Evolutionary conservation across 805 yeast species (phyloP), one percentile per base, ranked within the genome.

Genomic region (Saturnispora ahearnii): DNA sequence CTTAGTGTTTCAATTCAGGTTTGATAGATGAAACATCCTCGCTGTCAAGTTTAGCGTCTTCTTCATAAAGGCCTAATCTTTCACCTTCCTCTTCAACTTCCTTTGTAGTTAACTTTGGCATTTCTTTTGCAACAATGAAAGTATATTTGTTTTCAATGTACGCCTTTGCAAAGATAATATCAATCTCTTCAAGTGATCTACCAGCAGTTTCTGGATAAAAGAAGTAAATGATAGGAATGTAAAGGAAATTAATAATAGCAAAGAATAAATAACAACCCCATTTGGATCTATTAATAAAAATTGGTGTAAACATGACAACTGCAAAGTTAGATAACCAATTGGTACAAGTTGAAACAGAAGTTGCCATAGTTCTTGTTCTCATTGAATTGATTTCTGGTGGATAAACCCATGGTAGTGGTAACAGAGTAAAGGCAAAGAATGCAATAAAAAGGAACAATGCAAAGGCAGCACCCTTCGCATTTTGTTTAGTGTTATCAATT

Each of bases 201-300:
- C 88, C 87, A 31, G 84, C 79, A 41, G 89, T 83, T 69, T 84
- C 91, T 40, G 90, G 91, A 64, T 81, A 84, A 65, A 74, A 77
- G 68, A 82, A 74, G 73, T 68, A 81, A 54, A 79, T 79, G 52
- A 82, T 67, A 31, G 87, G 86, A 48, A 79, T 65, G 69, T 79
- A 82, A 43, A 72, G 54, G 60, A 75, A 73, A 70, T 84, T 84
- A 54, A 84, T 72, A 31, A 69, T 62, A 8, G 87, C 86, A 65
- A 85, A 85, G 67, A 85, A 78, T 46, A 83, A 64, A 66, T 83
- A 85, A 52, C 83, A 75, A 52, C 84, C 85, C 76, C 84, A 81
- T 51, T 73, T 70, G 60, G 79, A 68, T 57, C 71, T 51, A 63
- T 70, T 56, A 64, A 75, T 66, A 60, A 82, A 73, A 46, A 66